Percentiles rank a stretch among this genome's conserved stretches.
These are phyloP conservation scores for Wickerhamomyces bisporus DNA, from an alignment of 805 yeast genomes.

Conservation along the genomic window DNA sequence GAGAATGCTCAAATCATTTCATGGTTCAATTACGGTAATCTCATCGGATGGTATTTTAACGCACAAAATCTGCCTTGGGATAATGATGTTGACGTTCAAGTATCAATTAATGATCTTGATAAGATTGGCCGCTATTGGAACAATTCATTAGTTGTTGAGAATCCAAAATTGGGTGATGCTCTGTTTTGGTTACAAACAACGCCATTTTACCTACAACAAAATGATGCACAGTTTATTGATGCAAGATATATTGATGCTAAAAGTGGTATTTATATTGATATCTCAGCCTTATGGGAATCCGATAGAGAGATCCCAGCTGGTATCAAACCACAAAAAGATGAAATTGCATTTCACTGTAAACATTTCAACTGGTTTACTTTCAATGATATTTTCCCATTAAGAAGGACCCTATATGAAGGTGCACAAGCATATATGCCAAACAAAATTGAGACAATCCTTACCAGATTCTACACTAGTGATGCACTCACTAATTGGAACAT, in stretches of 20 bases:
- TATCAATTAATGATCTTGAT: conserved; percentile 48
- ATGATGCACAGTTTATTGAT: conserved; percentile 32
- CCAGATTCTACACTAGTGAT: conserved; percentile 28
- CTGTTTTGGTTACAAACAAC: conserved; percentile 42
- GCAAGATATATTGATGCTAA: conserved; percentile 42
- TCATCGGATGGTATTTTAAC: conserved; percentile 57
- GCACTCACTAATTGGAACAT: conserved; percentile 6
- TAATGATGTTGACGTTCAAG: conserved; percentile 46
- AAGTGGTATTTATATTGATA: conserved; percentile 46
- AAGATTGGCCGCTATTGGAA: conserved; percentile 37
- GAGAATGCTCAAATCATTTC: conserved; percentile 39
- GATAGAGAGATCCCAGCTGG: conserved; percentile 7
- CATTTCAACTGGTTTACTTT: conserved; percentile 23
- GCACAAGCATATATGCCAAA: conserved; percentile 40
- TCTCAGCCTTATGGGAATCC: conserved; percentile 32
- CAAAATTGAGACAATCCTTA: conserved; percentile 28
- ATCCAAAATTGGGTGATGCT: conserved; percentile 24
- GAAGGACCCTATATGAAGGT: conserved; percentile 41
- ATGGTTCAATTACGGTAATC: conserved; percentile 63
- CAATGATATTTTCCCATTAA: conserved; percentile 37
- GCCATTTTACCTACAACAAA: conserved; percentile 35
- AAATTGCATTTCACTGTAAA: conserved; percentile 24
- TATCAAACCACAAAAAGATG: conserved; percentile 8
- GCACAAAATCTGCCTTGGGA: conserved; percentile 53
- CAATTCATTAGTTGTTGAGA: conserved; percentile 38